Base-by-base conservation (phyloP, 1,284 basidiomycete species). In the Rhodofomes roseus region DNA sequence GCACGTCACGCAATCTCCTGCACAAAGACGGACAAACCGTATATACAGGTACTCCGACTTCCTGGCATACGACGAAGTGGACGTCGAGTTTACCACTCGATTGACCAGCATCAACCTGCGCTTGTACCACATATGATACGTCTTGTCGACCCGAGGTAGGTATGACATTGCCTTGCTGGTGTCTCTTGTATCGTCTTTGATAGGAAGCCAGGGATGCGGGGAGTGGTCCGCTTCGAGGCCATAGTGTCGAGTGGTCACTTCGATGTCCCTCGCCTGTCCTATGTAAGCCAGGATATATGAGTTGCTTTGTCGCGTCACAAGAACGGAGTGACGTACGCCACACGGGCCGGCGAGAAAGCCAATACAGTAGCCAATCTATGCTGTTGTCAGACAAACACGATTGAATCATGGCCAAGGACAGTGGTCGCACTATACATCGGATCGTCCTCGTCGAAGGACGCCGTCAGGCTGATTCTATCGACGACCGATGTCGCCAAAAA, bases 401-500 rank as follows among this genome's bases (percentile, higher is more conserved):
- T 34, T 34, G 5, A 11, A 34, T 4, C 5, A 11, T 6, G 31
- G 55, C 37, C 37, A 39, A 3, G 4, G 16, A 67, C n/a, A n/a
- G n/a, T n/a, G n/a, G n/a, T n/a, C 84, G n/a, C 63, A 86, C 86
- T 76, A 64, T 81, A 87, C 56, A 81, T 79, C 37, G 71, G 59
- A 65, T 91, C 87, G 0, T 81, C 74, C 7, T 84, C 81, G 1
- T 84, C 78, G 60, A 91, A 87, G 37, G 73, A 74, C 1, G 83
- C 86, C 0, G 84, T 86, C 55, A 91, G 73, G 72, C 84, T 88
- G 66, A 90, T 83, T 1, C 78, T 77, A 37, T 80, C 77, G 60
- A 81, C 69, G 31, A 81, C 27, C 40, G 71, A 73, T 23, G 73
- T 61, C 75, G 84, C 89, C 1, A 74, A 40, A 2, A 74, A 67